These are phyloP conservation scores for Penicillium palitans DNA, from an alignment of 2,329 filamentous ascomycete species.

Conservation along the genomic window DNA sequence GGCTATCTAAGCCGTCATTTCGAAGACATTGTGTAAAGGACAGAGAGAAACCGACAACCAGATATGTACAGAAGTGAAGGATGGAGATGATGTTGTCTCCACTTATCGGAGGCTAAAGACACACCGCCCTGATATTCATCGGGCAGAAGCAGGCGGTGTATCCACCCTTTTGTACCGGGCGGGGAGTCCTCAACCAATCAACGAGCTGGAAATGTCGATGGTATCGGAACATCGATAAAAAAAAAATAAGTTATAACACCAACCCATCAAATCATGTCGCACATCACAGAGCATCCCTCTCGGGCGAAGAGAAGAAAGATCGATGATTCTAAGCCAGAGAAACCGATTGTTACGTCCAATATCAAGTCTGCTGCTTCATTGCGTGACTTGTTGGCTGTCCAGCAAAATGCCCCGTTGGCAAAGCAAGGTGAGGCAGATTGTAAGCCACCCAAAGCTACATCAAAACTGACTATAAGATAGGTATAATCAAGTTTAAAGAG, in stretches of 20 bases:
- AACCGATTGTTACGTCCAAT: conserved; percentile 17
- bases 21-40: not conserved
- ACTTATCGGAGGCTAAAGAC: not conserved
- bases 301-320: conserved; percentile 45
- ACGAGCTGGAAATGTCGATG: conserved; percentile 21
- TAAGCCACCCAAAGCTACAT: conserved; percentile 2
- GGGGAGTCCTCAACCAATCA: conserved; percentile 22
- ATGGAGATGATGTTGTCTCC: not conserved
- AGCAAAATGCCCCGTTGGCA: conserved; percentile 62
- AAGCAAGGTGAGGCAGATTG: conserved; percentile 64
- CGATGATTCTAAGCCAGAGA: conserved; percentile 22
- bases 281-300: conserved; percentile 35
- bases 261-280: conserved; percentile 33
- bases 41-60: not conserved
- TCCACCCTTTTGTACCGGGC: not conserved
- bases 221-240: conserved; percentile 24
- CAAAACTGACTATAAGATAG: conserved; percentile 26
- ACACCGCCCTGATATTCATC: not conserved
- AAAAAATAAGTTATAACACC: conserved; percentile 23
- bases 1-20: not conserved
- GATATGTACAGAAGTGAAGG: no score
- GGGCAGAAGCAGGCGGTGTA: conserved; percentile 1
- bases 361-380: conserved; percentile 62
- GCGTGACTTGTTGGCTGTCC: conserved; percentile 66
- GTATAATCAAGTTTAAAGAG: conserved; percentile 46